Evolutionary conservation across 2,329 filamentous ascomycete species (phyloP).

Genomic region (Zymoseptoria brevis): DNA sequence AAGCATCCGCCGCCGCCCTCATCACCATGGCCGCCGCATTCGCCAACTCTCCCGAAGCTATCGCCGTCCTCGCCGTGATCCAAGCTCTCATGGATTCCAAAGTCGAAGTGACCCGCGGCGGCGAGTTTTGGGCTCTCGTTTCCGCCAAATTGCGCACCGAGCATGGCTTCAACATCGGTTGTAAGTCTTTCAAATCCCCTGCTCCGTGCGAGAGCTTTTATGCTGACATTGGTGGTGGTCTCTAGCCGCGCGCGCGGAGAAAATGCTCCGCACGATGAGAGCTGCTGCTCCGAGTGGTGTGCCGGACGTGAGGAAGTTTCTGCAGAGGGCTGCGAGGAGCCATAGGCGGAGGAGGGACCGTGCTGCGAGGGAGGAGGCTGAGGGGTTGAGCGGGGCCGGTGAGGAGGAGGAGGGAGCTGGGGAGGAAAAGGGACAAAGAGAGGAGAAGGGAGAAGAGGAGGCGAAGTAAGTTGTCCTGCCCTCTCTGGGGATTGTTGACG

Average conservation of each 20-base stretch:
- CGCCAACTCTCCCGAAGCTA: neutral
- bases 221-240: too few relatives aligned
- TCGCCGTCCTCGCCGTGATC: neutral
- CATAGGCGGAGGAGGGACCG: neutral
- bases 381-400: neutral
- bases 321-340: neutral
- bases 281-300: neutral
- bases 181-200: neutral
- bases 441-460: neutral
- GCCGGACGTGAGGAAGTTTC: neutral
- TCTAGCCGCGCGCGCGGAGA: neutral
- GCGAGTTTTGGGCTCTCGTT: neutral
- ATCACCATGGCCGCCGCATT: neutral
- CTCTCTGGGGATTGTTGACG: neutral
- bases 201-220: neutral
- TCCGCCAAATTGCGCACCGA: neutral
- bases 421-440: neutral
- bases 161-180: neutral
- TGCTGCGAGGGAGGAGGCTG: neutral
- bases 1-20: neutral
- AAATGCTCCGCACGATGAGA: neutral
- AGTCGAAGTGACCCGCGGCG: neutral
- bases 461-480: neutral
- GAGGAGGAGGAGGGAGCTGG: neutral
- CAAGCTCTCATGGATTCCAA: neutral